Base-by-base conservation (phyloP, 805 yeast species). In the Dipodascopsis uninucleata region DNA sequence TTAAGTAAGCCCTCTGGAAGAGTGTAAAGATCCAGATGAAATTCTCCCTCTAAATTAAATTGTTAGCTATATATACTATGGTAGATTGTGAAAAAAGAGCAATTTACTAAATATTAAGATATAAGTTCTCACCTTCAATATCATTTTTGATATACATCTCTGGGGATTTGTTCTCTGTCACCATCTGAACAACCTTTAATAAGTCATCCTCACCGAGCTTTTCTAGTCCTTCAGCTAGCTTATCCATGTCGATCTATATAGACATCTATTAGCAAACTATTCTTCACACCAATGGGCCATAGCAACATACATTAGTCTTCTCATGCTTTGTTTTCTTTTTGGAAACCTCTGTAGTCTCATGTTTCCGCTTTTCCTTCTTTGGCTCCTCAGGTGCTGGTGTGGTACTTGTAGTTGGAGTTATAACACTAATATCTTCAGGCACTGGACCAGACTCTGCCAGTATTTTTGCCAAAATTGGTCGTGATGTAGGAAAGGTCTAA, bases 91-190 rank as follows among this genome's bases (percentile, higher is more conserved):
- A n/a, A n/a, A n/a, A n/a, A n/a, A n/a, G n/a, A n/a, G n/a, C n/a
- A n/a, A n/a, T n/a, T n/a, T n/a, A n/a, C n/a, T n/a, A n/a, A n/a
- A n/a, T n/a, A n/a, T n/a, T n/a, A n/a, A n/a, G n/a, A n/a, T n/a
- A n/a, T n/a, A 10, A 12, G 18, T 10, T 23, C 44, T 26, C 20
- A 52, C 56, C 57, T 52, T 90, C 97, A 39, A 86, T 88, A 60
- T 90, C 95, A 65, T 93, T 90, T 63, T 89, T 89, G 58, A 90
- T 83, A 67, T 84, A 88, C 95, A 90, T 90, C 38, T 90, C 97
- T 35, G 86, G 79, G 4, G 97, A 87, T 62, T 86, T 78, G 69
- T 93, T 93, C 65, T 90, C 97, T 34, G 95, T 88, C 31, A 90
- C 93, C 96, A 90, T 89, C 68, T 90, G 97, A 43, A 90, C 97